Base-by-base conservation (phyloP, 805 yeast genomes). In the Myxozyma vanderwaltii region DNA sequence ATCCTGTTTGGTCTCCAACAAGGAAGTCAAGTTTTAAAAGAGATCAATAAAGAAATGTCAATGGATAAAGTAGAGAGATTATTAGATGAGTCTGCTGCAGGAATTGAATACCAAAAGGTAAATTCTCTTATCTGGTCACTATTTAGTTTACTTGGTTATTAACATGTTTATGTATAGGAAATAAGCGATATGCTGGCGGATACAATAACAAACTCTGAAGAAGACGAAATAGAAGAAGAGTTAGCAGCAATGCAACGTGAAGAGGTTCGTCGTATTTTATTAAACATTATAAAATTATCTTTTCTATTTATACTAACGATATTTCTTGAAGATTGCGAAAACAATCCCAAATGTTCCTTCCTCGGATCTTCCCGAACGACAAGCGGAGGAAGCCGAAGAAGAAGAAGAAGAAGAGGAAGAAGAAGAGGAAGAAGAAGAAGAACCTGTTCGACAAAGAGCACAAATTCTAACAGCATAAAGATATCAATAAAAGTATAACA, bases 71-170 rank as follows among this genome's bases (percentile, higher is more conserved):
- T 91, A n/a, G 97, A 91, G 65, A 81, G 79, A 68, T 78, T 92
- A 2, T 75, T 92, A 81, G 97, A 91, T 71, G 91, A 89, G 52
- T 81, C 88, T 21, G 89, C 86, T 48, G 96, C 89, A 23, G 96
- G 92, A 50, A 78, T 85, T 15, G 79, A 85, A 27, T 86, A 88
- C 68, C 97, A 90, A 68, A 83, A 87, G 51, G 67, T 64, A 13
- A 26, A 91, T 31, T 6, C 23, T n/a, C n/a, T n/a, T 19, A n/a
- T 39, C 23, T 19, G 12, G 2, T 27, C 38, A 8, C 13, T 31
- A 2, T 72, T 4, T 3, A 24, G 36, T 21, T 26, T n/a, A 15
- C 23, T 41, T 21, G 3, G n/a, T 33, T 33, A 27, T 19, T 26
- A 44, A 19, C 38, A n/a, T 27, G 8, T 3, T 23, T 24, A 29